A percentile compares a stretch with the other conserved stretches of the same genome.
phyloP scores from a whole-genome alignment of 2,329 filamentous ascomycete species.

The Alternaria metachromatica region DNA sequence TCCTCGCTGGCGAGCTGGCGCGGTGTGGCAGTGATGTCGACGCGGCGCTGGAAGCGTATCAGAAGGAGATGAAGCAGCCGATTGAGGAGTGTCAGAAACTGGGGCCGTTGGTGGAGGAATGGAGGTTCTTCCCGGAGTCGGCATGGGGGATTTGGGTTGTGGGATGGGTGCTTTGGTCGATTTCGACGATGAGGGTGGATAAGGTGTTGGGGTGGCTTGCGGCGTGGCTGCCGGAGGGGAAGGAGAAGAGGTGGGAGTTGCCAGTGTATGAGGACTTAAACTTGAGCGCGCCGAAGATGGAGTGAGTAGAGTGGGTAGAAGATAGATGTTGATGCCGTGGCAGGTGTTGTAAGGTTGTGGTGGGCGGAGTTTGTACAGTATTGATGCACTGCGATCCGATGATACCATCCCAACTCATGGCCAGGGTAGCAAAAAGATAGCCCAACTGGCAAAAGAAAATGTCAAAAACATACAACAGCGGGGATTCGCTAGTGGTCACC shows the following conservation, averaged over 20 bases:
- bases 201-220: neutral
- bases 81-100: slow-evolving; percentile 30
- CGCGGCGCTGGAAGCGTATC: slow-evolving; percentile 30
- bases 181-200: neutral
- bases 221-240: neutral
- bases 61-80: slow-evolving; percentile 22
- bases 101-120: neutral
- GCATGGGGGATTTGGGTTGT: neutral
- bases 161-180: neutral
- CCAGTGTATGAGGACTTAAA: slow-evolving; percentile 22
- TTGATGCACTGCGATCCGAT: neutral
- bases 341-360: neutral
- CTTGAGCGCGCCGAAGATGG: neutral
- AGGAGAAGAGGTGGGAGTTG: neutral
- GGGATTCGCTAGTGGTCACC: too few species aligned
- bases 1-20: slow-evolving; percentile 47
- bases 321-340: neutral
- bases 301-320: neutral
- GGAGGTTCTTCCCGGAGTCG: neutral
- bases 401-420: neutral
- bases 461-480: too few species aligned
- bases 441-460: neutral
- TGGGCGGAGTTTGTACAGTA: neutral
- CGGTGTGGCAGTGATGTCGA: slow-evolving; percentile 15
- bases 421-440: neutral